Evolutionary conservation across 495 filamentous ascomycete species (phyloP).

Genomic region (Hypoxylon subgilvum): DNA sequence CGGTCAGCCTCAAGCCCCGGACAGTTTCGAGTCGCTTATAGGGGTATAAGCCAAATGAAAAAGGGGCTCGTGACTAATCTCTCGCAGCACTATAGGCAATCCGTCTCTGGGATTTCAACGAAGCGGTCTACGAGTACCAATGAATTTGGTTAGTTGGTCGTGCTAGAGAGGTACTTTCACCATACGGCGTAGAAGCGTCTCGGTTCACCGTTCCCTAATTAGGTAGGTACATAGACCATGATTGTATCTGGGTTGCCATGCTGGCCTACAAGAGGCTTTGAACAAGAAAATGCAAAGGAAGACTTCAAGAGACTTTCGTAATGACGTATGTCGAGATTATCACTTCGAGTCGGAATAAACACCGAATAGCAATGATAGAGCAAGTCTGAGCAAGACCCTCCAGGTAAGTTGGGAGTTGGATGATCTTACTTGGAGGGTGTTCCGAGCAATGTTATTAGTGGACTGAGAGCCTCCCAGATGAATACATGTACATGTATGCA

Average conservation of each 20-base stretch:
- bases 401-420: not conserved
- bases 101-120: not conserved
- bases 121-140: constrained; percentile 26
- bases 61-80: constrained; percentile 22
- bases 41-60: constrained; percentile 7
- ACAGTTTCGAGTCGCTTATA: not conserved
- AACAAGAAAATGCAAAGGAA: not conserved
- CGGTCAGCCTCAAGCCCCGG: constrained; percentile 12
- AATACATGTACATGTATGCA: no score
- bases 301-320: constrained; percentile 1
- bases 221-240: constrained; percentile 21
- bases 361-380: no score
- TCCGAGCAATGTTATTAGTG: constrained; percentile 4
- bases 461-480: not conserved
- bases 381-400: not conserved
- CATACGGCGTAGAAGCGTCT: constrained; percentile 10
- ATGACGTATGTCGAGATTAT: constrained; percentile 18
- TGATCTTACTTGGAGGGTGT: constrained; percentile 3
- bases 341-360: constrained; percentile 4
- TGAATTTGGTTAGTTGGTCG: not conserved
- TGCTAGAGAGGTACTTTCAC: constrained; percentile 17
- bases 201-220: constrained; percentile 28
- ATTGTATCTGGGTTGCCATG: not conserved
- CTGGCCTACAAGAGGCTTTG: not conserved
- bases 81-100: not conserved